A percentile compares a stretch with the other conserved stretches of the same genome.
These are phyloP conservation scores for Adansonia digitata DNA, from an alignment of 345 rosid species.

Conservation along the genomic window DNA sequence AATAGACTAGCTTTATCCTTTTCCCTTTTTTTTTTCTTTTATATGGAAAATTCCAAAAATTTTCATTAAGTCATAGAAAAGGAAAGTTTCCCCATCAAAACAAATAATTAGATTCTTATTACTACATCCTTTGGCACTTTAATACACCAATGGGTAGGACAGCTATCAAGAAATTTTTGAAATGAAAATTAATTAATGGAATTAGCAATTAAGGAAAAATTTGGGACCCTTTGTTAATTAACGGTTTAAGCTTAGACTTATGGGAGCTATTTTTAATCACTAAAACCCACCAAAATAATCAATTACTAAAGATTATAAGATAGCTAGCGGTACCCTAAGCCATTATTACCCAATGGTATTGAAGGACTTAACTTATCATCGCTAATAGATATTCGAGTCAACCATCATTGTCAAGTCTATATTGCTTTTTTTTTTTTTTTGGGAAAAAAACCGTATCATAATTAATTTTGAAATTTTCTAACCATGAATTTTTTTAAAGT, in stretches of 20 bases:
- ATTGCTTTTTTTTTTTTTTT: no score
- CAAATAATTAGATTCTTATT: neutral
- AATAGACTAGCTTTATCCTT: neutral
- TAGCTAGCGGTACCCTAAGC: neutral
- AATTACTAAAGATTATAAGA: neutral
- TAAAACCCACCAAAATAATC: neutral
- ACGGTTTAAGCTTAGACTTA: neutral
- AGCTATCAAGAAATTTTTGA: neutral
- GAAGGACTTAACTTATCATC: no score
- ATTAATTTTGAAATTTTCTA: no score
- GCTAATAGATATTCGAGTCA: neutral
- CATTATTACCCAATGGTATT: no score
- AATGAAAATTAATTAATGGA: neutral
- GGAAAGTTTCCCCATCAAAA: neutral
- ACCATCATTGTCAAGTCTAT: no score
- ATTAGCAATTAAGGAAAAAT: neutral
- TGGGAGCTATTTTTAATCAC: neutral
- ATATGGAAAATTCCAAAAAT: neutral
- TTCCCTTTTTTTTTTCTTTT: neutral
- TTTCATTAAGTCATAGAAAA: neutral
- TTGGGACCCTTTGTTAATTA: neutral
- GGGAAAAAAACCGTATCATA: no score
- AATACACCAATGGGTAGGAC: neutral
- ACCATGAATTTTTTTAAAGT: no score
- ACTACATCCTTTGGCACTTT: neutral